Base-by-base conservation (phyloP, 2,329 filamentous ascomycete genomes). In the Pseudogymnoascus destructans region DNA sequence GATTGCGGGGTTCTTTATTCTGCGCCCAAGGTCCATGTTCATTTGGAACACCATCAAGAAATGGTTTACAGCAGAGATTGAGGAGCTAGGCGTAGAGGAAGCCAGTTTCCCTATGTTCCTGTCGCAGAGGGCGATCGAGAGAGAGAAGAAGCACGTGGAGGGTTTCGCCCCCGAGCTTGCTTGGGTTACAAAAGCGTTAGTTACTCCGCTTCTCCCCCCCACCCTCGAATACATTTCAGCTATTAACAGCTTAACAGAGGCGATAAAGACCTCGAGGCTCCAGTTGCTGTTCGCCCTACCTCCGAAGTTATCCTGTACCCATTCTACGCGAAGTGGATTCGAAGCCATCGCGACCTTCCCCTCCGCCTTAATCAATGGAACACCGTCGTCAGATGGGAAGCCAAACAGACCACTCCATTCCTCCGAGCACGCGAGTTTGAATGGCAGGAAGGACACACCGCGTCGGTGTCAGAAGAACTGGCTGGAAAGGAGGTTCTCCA, bases 361-460 rank as follows among this genome's bases (percentile, higher is more conserved):
- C 79, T 97, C 65, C 86, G 89, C 69, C 79, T 97, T 64, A 97
- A 97, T 76, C 93, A 98, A 73, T 98, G 93, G 93, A 96, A 96
- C 79, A 95, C 67, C 64, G 85, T 89, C 23, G 86, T 96, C 55
- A 83, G 92, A 67, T 97, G 93, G 93, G 93, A 97, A 74, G 95
- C 95, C 70, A 97, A 97, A 78, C 89, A 95, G 72, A 84, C 81
- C 21, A 85, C 81, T n/a, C 82, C 82, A 36, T 97, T 97, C 77
- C 79, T 98, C 59, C 80, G 92, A 66, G 92, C 92, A 49, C 80
- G 95, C 71, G 93, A 98, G 72, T 98, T 98, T 73, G 74, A 97
- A 64, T 98, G 93, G 93, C 93, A 98, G 72, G 93, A 98, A 75
- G 93, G 67, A 60, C 66, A 69, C 61, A 89, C 86, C 30, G 93